Evolutionary conservation across 805 yeast species (phyloP).

Genomic region (Candida broadrunensis): DNA sequence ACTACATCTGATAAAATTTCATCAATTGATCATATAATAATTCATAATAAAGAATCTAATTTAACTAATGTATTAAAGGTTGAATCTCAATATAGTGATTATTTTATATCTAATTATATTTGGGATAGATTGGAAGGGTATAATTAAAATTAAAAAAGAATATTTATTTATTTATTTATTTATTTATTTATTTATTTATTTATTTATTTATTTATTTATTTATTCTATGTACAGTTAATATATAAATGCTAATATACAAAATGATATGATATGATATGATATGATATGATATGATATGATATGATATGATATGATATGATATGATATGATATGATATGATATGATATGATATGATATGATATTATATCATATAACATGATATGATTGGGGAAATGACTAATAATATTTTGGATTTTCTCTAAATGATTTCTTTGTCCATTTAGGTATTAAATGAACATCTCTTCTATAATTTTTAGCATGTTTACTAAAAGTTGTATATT

Average conservation of each 20-base stretch:
- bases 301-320: too few species aligned
- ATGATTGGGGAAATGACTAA: conserved; percentile 22
- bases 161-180: too few species aligned
- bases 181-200: too few species aligned
- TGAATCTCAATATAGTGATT: conserved; percentile 57
- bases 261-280: background rate
- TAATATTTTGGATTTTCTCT: conserved; percentile 76
- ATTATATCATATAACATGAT: too few species aligned
- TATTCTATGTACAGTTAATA: background rate
- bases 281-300: too few species aligned
- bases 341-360: too few species aligned
- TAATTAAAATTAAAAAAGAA: background rate
- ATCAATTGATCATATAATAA: conserved; percentile 33
- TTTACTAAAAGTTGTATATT: conserved; percentile 82
- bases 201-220: background rate
- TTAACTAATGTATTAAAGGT: conserved; percentile 50
- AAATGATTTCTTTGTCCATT: conserved; percentile 84
- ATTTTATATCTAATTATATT: conserved; percentile 68
- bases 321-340: too few species aligned
- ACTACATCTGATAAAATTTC: conserved; percentile 8
- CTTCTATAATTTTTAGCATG: conserved; percentile 79
- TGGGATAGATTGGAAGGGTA: conserved; percentile 55
- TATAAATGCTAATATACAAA: conserved; percentile 1
- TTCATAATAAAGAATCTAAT: conserved; percentile 47
- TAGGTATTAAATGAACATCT: conserved; percentile 82